Percentiles rank a stretch among this genome's conserved stretches.
These are phyloP conservation scores for Oidium heveae DNA, from an alignment of 2,329 filamentous ascomycete species.

Conservation along the genomic window DNA sequence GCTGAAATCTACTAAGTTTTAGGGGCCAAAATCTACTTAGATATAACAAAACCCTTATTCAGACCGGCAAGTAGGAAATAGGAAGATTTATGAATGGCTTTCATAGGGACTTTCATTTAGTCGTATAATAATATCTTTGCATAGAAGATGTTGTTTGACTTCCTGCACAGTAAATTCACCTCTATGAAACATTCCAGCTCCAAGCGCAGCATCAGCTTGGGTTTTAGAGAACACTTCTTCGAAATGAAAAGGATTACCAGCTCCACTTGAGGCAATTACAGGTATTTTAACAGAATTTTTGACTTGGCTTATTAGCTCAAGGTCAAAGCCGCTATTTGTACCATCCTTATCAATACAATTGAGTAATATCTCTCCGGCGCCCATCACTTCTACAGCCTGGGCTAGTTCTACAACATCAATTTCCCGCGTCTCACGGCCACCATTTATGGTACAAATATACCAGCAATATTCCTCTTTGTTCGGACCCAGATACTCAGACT, in stretches of 20 bases:
- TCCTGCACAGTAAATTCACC: constrained; percentile 86
- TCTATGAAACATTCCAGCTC: constrained; percentile 92
- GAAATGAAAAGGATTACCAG: constrained; percentile 71
- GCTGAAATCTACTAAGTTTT: too few relatives aligned
- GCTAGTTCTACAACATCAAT: constrained; percentile 77
- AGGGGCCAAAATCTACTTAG: too few relatives aligned
- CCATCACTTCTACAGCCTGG: constrained; percentile 84
- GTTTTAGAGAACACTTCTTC: constrained; percentile 73
- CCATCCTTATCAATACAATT: constrained; percentile 98
- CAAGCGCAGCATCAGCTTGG: constrained; percentile 70
- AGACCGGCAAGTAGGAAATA: too few relatives aligned
- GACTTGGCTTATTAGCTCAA: constrained; percentile 72
- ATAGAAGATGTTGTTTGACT: constrained; percentile 61
- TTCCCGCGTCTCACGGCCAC: constrained; percentile 80
- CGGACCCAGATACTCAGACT: constrained; percentile 43
- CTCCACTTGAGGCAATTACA: constrained; percentile 84
- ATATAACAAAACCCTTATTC: too few relatives aligned
- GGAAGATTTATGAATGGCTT: too few relatives aligned
- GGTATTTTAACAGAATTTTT: constrained; percentile 75
- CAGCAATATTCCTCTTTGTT: constrained; percentile 65
- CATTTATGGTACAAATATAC: constrained; percentile 96
- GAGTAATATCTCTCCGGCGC: constrained; percentile 74
- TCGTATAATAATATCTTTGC: constrained; percentile 52
- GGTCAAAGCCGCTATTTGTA: constrained; percentile 79
- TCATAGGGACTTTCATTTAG: constrained; percentile 31